Conservation (phyloP, 1,139 yeast species). For the Kodamaea sp. region DNA sequence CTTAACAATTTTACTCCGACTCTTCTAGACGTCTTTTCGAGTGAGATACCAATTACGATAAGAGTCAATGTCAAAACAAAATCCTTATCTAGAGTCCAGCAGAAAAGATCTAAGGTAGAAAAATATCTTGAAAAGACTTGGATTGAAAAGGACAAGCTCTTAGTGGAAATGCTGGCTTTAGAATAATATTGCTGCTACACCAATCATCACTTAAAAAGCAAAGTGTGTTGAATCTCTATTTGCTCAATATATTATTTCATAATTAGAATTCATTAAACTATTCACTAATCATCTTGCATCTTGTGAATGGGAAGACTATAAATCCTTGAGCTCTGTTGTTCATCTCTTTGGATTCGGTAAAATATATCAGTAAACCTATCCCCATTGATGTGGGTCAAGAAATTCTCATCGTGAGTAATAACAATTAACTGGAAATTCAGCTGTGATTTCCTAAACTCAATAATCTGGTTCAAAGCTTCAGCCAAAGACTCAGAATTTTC, state of each 20-base stretch:
- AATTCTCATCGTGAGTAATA: constrained; percentile 94
- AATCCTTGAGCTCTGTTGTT: constrained; percentile 76
- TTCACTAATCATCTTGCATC: constrained; percentile 39
- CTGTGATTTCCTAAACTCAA: constrained; percentile 73
- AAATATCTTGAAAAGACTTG: constrained; percentile 73
- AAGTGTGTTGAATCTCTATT: background rate
- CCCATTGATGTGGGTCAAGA: constrained; percentile 82
- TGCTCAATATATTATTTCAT: background rate
- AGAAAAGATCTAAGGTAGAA: constrained; percentile 55
- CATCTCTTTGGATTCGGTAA: constrained; percentile 78
- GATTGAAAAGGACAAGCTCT: constrained; percentile 60
- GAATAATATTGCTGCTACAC: too few relatives aligned
- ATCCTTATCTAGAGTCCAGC: constrained; percentile 50
- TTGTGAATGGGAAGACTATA: constrained; percentile 44
- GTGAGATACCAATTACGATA: constrained; percentile 41
- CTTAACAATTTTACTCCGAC: constrained; percentile 42
- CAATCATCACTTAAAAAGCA: too few relatives aligned
- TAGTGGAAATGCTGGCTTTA: background rate
- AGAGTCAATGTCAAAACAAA: constrained; percentile 51
- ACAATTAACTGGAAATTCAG: constrained; percentile 91
- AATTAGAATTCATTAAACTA: background rate
- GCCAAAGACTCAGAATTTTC: constrained; percentile 91
- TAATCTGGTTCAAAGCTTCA: constrained; percentile 71
- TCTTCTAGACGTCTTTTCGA: constrained; percentile 54
- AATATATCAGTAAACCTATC: constrained; percentile 86